Evolutionary conservation across 768 basidiomycete species (phyloP).

Genomic region (Tulasnella sp.): DNA sequence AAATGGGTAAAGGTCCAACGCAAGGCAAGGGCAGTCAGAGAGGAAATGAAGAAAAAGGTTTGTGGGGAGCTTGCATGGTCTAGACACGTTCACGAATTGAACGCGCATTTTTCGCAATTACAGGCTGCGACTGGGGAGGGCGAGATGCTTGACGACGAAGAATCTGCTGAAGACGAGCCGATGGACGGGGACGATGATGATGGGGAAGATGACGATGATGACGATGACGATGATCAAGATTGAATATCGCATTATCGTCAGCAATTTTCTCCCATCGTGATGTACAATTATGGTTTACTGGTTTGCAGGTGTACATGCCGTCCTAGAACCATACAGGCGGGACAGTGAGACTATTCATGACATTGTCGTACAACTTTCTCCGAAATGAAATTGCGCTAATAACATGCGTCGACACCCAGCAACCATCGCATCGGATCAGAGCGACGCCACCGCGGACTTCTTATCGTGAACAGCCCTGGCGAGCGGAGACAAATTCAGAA

Average conservation of each 20-base stretch:
- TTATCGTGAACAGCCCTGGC: constrained; percentile 1
- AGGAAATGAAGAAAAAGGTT: constrained; percentile 72
- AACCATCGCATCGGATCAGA: constrained; percentile 1
- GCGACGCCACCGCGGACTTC: neutral
- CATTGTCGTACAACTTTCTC: neutral
- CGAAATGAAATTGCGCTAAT: constrained; percentile 10
- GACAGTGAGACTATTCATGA: neutral
- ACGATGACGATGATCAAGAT: neutral
- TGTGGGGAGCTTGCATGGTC: constrained; percentile 10
- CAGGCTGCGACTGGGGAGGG: constrained; percentile 26
- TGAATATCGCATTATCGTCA: neutral
- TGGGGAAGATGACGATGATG: neutral
- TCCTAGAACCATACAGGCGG: neutral
- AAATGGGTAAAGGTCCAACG: constrained; percentile 80
- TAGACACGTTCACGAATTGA: neutral
- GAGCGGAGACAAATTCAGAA: constrained; percentile 11
- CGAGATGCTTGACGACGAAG: constrained; percentile 16
- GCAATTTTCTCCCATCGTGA: neutral
- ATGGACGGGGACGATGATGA: constrained; percentile 8
- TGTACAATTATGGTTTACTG: neutral
- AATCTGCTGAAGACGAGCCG: neutral
- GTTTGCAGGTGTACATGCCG: neutral
- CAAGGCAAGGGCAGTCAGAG: constrained; percentile 68
- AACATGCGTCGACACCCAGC: neutral
- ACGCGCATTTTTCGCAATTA: neutral